These are phyloP conservation scores for Tolypocladium nubicola DNA, from an alignment of 2,329 filamentous ascomycete genomes.

Conservation along the genomic window DNA sequence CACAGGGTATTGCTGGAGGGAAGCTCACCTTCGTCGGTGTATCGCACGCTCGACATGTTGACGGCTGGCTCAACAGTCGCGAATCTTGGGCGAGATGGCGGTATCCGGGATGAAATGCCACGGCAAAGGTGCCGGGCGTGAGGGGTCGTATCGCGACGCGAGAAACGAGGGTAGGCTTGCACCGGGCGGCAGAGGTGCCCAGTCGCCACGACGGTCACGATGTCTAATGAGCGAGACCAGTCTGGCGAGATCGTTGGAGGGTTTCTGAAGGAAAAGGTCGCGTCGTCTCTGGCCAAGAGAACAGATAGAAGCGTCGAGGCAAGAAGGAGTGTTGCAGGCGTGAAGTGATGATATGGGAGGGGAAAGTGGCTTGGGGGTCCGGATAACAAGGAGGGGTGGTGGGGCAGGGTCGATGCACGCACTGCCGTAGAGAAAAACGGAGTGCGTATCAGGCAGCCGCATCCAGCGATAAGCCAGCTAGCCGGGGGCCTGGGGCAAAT, in stretches of 20 bases:
- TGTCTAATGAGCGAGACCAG: neutral
- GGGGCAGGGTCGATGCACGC: neutral
- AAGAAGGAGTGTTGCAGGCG: neutral
- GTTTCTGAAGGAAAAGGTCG: neutral
- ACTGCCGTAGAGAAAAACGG: neutral
- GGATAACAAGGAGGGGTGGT: neutral
- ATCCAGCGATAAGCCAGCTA: constrained; percentile 6
- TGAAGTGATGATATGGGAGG: neutral
- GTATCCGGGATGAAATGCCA: neutral
- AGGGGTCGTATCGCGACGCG: neutral
- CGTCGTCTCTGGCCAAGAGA: neutral
- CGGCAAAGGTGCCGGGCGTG: neutral
- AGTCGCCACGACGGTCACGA: neutral
- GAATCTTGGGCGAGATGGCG: neutral
- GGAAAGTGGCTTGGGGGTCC: neutral
- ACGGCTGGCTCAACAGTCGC: neutral
- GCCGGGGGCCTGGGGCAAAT: constrained; percentile 1
- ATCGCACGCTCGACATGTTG: neutral
- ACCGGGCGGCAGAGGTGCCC: neutral
- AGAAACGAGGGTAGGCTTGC: neutral
- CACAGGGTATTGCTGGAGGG: neutral
- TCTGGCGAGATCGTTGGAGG: neutral
- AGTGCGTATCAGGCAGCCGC: constrained; percentile 4
- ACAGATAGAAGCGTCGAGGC: neutral
- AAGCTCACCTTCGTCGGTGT: neutral